Evolutionary conservation across 2,329 filamentous ascomycete genomes (phyloP).

Genomic region (Penicillium janthinellum): DNA sequence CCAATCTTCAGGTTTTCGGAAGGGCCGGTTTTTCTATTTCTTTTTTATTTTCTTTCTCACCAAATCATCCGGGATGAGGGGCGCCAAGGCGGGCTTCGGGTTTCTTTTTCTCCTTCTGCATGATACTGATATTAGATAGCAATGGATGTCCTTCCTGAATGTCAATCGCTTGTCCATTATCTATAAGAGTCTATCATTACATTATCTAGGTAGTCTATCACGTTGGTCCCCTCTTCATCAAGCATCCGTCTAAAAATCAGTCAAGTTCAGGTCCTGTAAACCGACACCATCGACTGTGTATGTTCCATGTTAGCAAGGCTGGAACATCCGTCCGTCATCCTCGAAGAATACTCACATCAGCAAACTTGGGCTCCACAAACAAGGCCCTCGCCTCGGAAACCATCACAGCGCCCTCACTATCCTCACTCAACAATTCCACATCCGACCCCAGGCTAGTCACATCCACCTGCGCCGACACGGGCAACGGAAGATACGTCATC

Average conservation of each 20-base stretch:
- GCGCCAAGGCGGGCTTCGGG: slow-evolving; percentile 20
- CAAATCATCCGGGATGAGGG: slow-evolving; percentile 22
- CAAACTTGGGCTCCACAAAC: slow-evolving; percentile 44
- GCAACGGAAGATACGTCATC: slow-evolving; percentile 29
- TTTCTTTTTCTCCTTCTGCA: slow-evolving; percentile 13
- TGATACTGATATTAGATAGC: slow-evolving; percentile 30
- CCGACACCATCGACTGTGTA: slow-evolving; percentile 36
- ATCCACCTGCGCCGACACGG: slow-evolving; percentile 12
- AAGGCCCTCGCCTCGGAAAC: slow-evolving; percentile 41
- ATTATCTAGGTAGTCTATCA: background rate
- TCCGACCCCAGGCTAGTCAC: slow-evolving; percentile 10
- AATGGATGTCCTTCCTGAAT: slow-evolving; percentile 22
- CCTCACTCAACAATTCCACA: slow-evolving; percentile 17
- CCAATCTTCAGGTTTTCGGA: slow-evolving; percentile 21
- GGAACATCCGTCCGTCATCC: background rate
- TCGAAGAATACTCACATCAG: slow-evolving; percentile 30
- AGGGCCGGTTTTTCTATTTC: slow-evolving; percentile 20
- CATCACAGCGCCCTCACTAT: slow-evolving; percentile 29
- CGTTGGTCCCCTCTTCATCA: background rate
- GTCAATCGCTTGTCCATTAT: background rate
- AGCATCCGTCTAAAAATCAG: background rate
- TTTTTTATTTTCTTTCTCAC: slow-evolving; percentile 10
- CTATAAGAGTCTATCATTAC: background rate
- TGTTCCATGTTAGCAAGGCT: background rate
- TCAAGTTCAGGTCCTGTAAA: slow-evolving; percentile 26